A percentile compares a stretch with the other conserved stretches of the same genome.
These are phyloP conservation scores for Malus domestica DNA, from an alignment of 306 rosid species.

Conservation along the genomic window DNA sequence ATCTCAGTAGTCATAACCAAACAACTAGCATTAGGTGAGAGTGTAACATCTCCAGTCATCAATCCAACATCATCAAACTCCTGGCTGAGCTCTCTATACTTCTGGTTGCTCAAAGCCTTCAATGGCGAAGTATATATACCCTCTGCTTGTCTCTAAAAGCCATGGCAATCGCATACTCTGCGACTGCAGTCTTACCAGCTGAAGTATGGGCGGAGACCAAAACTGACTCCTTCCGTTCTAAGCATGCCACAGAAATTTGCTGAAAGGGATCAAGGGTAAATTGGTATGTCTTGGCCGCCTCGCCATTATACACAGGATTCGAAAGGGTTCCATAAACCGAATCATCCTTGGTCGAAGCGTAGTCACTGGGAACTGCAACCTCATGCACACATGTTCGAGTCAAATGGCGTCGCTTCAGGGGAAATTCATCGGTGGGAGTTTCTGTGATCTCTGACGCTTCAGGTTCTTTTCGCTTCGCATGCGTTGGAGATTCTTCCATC, in stretches of 20 bases:
- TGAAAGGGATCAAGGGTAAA: slow-evolving; percentile 92
- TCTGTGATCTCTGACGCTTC: slow-evolving; percentile 17
- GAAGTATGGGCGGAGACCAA: slow-evolving; percentile 96
- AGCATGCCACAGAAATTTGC: slow-evolving; percentile 72
- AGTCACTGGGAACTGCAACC: slow-evolving; percentile 77
- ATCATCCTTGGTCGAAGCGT: slow-evolving; percentile 47
- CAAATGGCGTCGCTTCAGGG: slow-evolving; percentile 27
- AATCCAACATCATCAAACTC: slow-evolving; percentile 84
- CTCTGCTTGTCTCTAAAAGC: slow-evolving; percentile 81
- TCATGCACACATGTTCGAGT: slow-evolving; percentile 83
- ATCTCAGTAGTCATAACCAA: slow-evolving; percentile 92
- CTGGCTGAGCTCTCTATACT: slow-evolving; percentile 73
- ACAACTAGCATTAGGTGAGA: slow-evolving; percentile 81
- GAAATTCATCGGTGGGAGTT: slow-evolving; percentile 1
- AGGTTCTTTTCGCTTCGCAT: slow-evolving; percentile 44
- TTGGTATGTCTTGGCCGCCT: slow-evolving; percentile 55
- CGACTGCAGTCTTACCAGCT: slow-evolving; percentile 94
- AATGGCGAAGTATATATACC: slow-evolving; percentile 83
- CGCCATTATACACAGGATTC: slow-evolving; percentile 52
- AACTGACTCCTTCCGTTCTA: slow-evolving; percentile 83
- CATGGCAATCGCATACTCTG: slow-evolving; percentile 96
- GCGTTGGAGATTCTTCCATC: slow-evolving; percentile 51
- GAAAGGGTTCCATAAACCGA: slow-evolving; percentile 65
- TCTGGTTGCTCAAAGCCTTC: slow-evolving; percentile 90
- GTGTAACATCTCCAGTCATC: slow-evolving; percentile 95